Conservation (phyloP, 2,329 filamentous ascomycete species). For the Hymenoscyphus repandus region DNA sequence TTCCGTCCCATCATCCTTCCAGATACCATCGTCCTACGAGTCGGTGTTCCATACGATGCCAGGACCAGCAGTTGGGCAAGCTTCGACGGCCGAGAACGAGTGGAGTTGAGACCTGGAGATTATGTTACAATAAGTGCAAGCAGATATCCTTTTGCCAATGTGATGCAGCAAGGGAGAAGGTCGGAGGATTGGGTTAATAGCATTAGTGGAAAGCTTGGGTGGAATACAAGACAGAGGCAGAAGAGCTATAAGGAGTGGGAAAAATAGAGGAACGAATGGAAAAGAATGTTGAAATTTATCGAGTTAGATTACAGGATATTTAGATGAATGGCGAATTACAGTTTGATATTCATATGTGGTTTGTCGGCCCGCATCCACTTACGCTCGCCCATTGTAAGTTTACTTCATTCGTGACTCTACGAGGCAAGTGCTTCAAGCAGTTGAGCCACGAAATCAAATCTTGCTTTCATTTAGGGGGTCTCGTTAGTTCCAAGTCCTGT, state of each 20-base stretch:
- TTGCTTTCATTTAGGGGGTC: too few relatives aligned
- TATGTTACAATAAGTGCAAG: constrained; percentile 82
- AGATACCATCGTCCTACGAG: constrained; percentile 87
- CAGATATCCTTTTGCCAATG: constrained; percentile 73
- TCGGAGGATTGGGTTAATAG: constrained; percentile 80
- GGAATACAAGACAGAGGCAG: constrained; percentile 76
- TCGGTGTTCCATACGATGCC: constrained; percentile 93
- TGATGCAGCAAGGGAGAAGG: constrained; percentile 62
- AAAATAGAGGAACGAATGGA: background rate
- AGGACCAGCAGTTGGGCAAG: constrained; percentile 92
- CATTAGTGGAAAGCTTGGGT: constrained; percentile 72
- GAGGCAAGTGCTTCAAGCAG: too few relatives aligned
- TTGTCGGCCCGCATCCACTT: too few relatives aligned
- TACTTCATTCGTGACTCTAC: too few relatives aligned
- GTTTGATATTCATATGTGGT: too few relatives aligned
- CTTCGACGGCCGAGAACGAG: constrained; percentile 87
- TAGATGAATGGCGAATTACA: background rate
- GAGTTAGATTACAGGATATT: background rate
- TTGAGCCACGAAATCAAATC: too few relatives aligned
- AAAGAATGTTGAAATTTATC: background rate
- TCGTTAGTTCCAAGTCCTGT: too few relatives aligned
- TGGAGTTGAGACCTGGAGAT: constrained; percentile 73
- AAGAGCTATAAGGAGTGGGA: constrained; percentile 48
- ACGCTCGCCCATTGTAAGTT: too few relatives aligned
- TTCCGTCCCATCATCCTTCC: constrained; percentile 96